Conservation (phyloP, 2,329 filamentous ascomycete species). For the Aspergillus tubingensis region DNA sequence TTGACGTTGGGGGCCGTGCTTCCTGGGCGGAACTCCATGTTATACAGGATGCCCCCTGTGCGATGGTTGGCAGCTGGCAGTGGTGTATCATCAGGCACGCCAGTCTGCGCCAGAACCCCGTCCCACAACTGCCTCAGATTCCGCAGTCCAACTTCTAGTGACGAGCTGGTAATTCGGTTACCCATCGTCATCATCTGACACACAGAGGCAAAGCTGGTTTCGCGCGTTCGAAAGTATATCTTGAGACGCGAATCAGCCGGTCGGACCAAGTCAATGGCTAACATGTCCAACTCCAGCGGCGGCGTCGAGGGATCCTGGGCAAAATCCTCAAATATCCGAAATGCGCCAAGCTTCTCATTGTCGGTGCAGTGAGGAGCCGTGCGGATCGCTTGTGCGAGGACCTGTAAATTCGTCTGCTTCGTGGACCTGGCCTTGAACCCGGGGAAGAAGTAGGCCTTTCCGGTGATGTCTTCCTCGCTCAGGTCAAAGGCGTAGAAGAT, state of each 20-base stretch:
- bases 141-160: neutral
- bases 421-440: constrained; percentile 1
- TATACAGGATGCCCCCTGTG: constrained; percentile 4
- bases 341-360: neutral
- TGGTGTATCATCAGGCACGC: neutral
- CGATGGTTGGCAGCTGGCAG: neutral
- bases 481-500: constrained; percentile 7
- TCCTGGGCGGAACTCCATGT: constrained; percentile 3
- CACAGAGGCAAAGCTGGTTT: constrained; percentile 7
- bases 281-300: constrained; percentile 5
- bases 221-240: constrained; percentile 9
- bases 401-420: neutral
- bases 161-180: neutral
- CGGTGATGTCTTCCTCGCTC: neutral
- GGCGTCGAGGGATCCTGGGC: neutral
- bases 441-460: constrained; percentile 9
- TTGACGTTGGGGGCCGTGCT: constrained; percentile 1
- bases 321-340: constrained; percentile 1
- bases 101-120: neutral
- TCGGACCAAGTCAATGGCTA: constrained; percentile 11
- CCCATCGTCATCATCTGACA: constrained; percentile 7
- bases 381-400: neutral
- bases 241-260: constrained; percentile 11
- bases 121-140: neutral
- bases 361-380: constrained; percentile 2